Conservation (phyloP, 2,329 filamentous ascomycete genomes). For the Cladosporium sp. region DNA sequence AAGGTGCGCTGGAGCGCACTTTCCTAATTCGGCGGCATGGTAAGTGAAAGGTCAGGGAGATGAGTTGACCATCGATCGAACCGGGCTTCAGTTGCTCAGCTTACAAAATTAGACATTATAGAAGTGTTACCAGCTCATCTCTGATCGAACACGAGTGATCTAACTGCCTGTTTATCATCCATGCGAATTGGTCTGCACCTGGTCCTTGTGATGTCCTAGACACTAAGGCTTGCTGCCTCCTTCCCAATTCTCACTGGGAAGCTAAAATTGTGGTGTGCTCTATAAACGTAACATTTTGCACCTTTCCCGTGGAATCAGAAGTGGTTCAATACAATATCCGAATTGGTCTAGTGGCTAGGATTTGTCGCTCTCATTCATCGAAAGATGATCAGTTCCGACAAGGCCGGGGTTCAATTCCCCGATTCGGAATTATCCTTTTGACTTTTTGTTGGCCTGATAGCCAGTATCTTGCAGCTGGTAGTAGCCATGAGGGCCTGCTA, state of each 20-base stretch:
- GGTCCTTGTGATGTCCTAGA: too few species aligned
- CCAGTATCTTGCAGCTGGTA: not conserved
- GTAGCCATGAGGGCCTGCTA: not conserved
- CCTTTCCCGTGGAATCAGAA: not conserved
- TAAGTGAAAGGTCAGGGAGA: not conserved
- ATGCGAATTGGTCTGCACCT: not conserved
- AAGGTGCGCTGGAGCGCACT: not conserved
- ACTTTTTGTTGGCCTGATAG: not conserved
- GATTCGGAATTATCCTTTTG: conserved; percentile 2
- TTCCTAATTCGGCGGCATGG: not conserved
- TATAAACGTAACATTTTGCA: too few species aligned
- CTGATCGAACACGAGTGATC: not conserved
- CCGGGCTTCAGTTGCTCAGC: not conserved
- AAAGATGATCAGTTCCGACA: conserved; percentile 6
- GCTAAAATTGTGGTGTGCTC: too few species aligned
- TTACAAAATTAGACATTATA: not conserved
- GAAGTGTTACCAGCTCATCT: rapidly evolving
- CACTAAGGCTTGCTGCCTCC: too few species aligned
- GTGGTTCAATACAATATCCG: not conserved
- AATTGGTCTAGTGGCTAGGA: conserved; percentile 13
- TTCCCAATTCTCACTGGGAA: too few species aligned
- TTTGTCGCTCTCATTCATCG: conserved; percentile 11
- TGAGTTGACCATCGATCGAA: not conserved
- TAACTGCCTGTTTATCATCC: not conserved
- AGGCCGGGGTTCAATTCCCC: conserved; percentile 13